phyloP scores from a whole-genome alignment of 495 filamentous ascomycete species.

The Talaromyces stipitatus region DNA sequence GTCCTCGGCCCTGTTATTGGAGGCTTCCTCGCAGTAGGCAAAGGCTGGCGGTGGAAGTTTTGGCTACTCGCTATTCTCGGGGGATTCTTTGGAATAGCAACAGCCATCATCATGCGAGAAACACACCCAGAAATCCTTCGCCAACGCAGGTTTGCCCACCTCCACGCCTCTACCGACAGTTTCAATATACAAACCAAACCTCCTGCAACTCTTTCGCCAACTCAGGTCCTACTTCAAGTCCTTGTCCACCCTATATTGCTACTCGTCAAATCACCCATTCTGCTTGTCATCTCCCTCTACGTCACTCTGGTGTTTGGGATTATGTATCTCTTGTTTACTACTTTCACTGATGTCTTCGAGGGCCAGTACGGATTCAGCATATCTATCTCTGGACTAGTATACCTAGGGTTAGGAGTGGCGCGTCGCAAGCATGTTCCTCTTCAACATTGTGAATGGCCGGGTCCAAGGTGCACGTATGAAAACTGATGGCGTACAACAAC shows the following conservation, averaged over 20 bases:
- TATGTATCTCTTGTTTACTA: conserved; percentile 34
- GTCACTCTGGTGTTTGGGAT: conserved; percentile 25
- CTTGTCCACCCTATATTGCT: conserved; percentile 21
- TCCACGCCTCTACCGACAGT: conserved; percentile 43
- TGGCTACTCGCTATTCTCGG: conserved; percentile 36
- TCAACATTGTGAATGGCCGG: conserved; percentile 18
- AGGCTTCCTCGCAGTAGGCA: conserved; percentile 29
- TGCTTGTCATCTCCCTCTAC: conserved; percentile 25
- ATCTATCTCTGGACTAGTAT: conserved; percentile 23
- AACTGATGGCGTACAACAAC: conserved; percentile 6
- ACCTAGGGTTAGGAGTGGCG: conserved; percentile 27
- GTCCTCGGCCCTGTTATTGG: conserved; percentile 24
- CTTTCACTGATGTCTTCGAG: conserved; percentile 28
- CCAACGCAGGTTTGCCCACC: conserved; percentile 53
- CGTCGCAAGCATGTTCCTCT: conserved; percentile 15
- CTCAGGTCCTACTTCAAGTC: conserved; percentile 28
- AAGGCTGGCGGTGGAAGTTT: conserved; percentile 42
- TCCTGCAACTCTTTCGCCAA: conserved; percentile 42
- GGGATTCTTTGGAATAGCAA: conserved; percentile 21
- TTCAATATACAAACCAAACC: conserved; percentile 43
- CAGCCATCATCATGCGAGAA: conserved; percentile 50
- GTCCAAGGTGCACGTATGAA: conserved; percentile 11
- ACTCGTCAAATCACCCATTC: conserved; percentile 28
- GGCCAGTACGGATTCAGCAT: conserved; percentile 22
- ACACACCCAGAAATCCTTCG: conserved; percentile 67